These are phyloP conservation scores for Saprolegnia diclina DNA, from an alignment of 352 stramenopile species.

Conservation along the genomic window DNA sequence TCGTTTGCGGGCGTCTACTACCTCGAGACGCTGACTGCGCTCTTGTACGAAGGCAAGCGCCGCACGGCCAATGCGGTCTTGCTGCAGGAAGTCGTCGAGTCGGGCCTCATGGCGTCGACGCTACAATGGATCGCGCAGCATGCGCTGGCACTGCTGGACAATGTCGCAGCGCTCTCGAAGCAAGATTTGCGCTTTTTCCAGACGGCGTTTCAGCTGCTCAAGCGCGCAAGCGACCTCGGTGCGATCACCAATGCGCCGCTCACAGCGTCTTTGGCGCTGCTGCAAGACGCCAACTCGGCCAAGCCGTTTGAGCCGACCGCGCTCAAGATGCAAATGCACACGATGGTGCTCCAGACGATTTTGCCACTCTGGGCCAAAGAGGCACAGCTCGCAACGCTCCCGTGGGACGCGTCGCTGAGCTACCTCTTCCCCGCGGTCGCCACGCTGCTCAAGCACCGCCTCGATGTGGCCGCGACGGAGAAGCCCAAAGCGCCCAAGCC, in stretches of 20 bases:
- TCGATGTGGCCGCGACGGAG: background rate
- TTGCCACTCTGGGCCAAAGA: conserved; percentile 36
- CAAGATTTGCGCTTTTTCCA: conserved; percentile 36
- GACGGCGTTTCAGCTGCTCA: conserved; percentile 52
- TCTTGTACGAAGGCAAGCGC: conserved; percentile 72
- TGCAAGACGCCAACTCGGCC: conserved; percentile 26
- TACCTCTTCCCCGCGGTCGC: conserved; percentile 58
- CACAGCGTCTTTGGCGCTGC: conserved; percentile 51
- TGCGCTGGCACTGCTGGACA: background rate
- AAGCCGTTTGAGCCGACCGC: conserved; percentile 42
- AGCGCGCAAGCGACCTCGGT: conserved; percentile 62
- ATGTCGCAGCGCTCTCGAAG: background rate
- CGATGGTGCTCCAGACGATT: conserved; percentile 52
- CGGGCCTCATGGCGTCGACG: background rate
- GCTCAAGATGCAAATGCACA: conserved; percentile 58
- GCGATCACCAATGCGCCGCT: conserved; percentile 54
- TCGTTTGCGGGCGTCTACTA: conserved; percentile 77
- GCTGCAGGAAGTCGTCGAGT: conserved; percentile 32
- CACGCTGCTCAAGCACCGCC: conserved; percentile 68
- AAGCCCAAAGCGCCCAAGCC: conserved; percentile 30
- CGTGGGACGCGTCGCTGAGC: conserved; percentile 5
- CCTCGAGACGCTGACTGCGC: conserved; percentile 65
- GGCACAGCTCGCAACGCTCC: background rate
- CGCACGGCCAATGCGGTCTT: conserved; percentile 72
- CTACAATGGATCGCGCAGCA: background rate